Conservation (phyloP, 73 alveolate genomes). For the Paramecium caudatum region DNA sequence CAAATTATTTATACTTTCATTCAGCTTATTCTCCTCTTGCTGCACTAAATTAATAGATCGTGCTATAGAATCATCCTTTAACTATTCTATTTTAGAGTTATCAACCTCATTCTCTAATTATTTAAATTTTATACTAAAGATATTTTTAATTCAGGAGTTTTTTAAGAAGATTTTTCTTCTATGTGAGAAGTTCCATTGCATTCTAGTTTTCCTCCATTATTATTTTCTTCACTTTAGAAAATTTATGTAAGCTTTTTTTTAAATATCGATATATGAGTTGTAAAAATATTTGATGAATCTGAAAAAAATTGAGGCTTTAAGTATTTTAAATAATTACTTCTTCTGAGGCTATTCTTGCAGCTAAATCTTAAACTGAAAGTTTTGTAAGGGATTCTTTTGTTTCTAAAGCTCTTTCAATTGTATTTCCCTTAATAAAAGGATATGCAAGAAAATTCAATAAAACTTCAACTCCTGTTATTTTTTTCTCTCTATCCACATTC, state of each 20-base stretch:
- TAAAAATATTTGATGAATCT: constrained; percentile 38
- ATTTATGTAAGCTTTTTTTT: neutral
- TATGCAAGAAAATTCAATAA: constrained; percentile 34
- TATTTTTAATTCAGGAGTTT: neutral
- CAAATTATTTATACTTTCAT: constrained; percentile 31
- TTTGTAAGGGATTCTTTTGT: neutral
- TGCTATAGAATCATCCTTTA: constrained; percentile 50
- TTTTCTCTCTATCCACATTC: neutral
- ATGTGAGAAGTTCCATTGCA: constrained; percentile 2
- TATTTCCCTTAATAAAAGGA: constrained; percentile 14
- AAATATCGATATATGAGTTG: constrained; percentile 19
- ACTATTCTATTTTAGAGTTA: neutral
- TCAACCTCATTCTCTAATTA: neutral
- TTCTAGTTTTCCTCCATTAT: neutral
- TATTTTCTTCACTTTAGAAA: neutral
- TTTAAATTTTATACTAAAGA: neutral
- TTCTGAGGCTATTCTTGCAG: constrained; percentile 55
- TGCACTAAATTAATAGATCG: constrained; percentile 9
- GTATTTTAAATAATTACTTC: constrained; percentile 10
- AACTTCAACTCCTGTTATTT: constrained; percentile 36
- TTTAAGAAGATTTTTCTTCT: constrained; percentile 12
- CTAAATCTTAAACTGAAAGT: neutral
- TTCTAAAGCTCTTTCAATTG: constrained; percentile 28
- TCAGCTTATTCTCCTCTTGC: constrained; percentile 69
- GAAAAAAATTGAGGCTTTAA: constrained; percentile 37